Base-by-base conservation (phyloP, 441 rosid species). In the Gossypium lobatum region DNA sequence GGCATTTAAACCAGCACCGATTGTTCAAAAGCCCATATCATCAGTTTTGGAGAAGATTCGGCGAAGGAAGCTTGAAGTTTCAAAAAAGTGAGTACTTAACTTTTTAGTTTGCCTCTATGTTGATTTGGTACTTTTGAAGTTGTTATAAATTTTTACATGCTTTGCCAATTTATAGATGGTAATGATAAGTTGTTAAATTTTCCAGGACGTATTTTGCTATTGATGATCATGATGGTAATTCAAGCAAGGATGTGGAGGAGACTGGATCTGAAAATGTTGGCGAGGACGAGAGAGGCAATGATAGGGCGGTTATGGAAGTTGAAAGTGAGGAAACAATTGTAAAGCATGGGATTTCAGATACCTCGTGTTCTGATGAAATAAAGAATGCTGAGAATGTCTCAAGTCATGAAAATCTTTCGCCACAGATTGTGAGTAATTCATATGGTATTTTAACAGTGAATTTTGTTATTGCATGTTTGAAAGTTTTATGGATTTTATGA, bases 31-130 rank as follows among this genome's bases (percentile, higher is more conserved):
- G 81, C 90, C 96, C 1, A 88, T 95, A 77, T 91, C 98, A 60
- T 87, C 93, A 13, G 78, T 95, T 77, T 71, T 93, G 84, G 97
- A 91, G 84, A 95, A 91, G 85, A 93, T 95, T 71, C 79, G 99
- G 11, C 75, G 77, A 77, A 89, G 99, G 75, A 95, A 86, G 84
- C 89, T 80, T 55, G 98, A 89, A 82, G 80, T 93, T 77, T 82
- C 88, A 6, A 85, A 83, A 78, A 91, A 80, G 99, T 91, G 79
- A 84, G 95, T 74, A 59, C 14, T 31, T 39, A 20, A 45, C 26
- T 46, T 74, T 31, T 54, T 37, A 63, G 62, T 58, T 20, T 9
- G 48, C 61, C 16, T 66, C 11, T 20, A 4, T 31, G 62, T 54
- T 48, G 26, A 61, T 6, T 42, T 69, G 50, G 28, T 53, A 13